Base-by-base conservation (phyloP, 164 flowering plant species). In the Vitis rupestris region DNA sequence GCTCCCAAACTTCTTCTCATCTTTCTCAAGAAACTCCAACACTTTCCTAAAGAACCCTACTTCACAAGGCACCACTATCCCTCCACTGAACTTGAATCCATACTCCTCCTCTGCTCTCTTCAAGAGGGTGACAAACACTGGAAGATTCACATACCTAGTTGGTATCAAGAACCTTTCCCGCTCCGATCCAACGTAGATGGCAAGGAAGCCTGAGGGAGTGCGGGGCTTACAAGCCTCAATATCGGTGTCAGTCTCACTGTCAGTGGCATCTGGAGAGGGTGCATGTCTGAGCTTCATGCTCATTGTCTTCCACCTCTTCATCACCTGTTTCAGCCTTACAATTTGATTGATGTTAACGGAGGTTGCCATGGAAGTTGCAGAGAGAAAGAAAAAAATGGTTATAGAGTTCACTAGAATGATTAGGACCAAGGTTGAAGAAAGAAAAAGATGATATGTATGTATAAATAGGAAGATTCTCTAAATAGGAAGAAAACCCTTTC, bases 111-210 rank as follows among this genome's bases (percentile, higher is more conserved):
- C 82, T 0, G 85, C 64, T 44, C 64, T 67, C 60, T 79, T 23
- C 47, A 84, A 60, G 9, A 82, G 70, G 0, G 76, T 27, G 10
- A 19, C 59, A 61, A 84, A 80, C 30, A 79, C 56, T 2, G 85
- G 80, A 10, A 80, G 68, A 16, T 80, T 82, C 56, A 84, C 57
- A 74, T 65, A 82, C 57, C 82, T 58, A 0, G 80, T 68, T 11
- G 80, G 88, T 44, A 84, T 79, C 65, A 81, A 64, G 70, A 84
- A 84, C 31, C 82, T 57, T 8, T 50, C 37, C 9, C 78, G 81
- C 27, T 78, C 75, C 9, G 29, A 16, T 2, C 88, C 84, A 2
- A 81, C 81, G 64, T 84, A 81, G 37, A 82, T 81, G n/a, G 84
- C 71, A 1, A 84, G 60, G 59, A 48, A 77, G 7, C 85, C 85